Evolutionary conservation across 1,139 yeast genomes (phyloP).

Genomic region (Geotrichum candidum): DNA sequence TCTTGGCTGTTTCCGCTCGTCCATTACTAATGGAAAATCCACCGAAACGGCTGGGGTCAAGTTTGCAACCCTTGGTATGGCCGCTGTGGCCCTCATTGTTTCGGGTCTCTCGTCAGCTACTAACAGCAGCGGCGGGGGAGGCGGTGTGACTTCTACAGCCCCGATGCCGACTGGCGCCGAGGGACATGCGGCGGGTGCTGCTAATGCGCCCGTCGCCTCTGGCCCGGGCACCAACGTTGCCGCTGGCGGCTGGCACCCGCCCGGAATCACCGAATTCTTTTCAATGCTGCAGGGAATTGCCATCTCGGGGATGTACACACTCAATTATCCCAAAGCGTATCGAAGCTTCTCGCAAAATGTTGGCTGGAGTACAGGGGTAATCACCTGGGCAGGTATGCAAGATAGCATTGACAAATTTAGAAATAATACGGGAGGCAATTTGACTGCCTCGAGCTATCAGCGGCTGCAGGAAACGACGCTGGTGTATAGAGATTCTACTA

Average conservation of each 20-base stretch:
- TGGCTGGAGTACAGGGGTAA: constrained; percentile 33
- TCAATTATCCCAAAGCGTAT: constrained; percentile 33
- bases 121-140: constrained; percentile 18
- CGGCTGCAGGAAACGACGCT: constrained; percentile 25
- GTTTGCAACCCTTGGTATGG: constrained; percentile 29
- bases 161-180: constrained; percentile 16
- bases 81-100: constrained; percentile 28
- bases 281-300: constrained; percentile 31
- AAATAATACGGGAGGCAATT: constrained; percentile 31
- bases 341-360: constrained; percentile 32
- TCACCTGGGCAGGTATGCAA: constrained; percentile 33
- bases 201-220: constrained; percentile 4
- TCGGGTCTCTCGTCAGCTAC: constrained; percentile 23
- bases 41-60: constrained; percentile 24
- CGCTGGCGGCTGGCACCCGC: constrained; percentile 27
- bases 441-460: constrained; percentile 23
- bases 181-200: constrained; percentile 18
- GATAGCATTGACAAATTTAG: constrained; percentile 30
- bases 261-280: constrained; percentile 27
- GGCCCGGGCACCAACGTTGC: constrained; percentile 21
- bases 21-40: constrained; percentile 31
- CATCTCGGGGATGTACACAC: constrained; percentile 33
- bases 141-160: constrained; percentile 11
- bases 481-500: constrained; percentile 22
- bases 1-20: constrained; percentile 31